Evolutionary conservation across 495 filamentous ascomycete genomes (phyloP).

Genomic region (Xylaria nigripes): DNA sequence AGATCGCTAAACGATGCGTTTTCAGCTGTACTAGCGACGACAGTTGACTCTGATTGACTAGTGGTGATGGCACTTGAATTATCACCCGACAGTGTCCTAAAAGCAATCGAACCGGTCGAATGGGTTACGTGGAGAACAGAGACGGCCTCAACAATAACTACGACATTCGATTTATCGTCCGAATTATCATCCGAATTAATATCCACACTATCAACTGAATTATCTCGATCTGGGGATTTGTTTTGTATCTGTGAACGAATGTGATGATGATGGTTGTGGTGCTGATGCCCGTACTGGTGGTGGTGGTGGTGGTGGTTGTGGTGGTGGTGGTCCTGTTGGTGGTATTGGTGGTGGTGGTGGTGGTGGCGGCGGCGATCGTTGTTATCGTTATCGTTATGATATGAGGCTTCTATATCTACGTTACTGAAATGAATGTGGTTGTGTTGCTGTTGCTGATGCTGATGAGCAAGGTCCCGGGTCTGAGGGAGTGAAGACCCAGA

Average conservation of each 20-base stretch:
- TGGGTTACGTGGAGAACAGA: slow-evolving; percentile 45
- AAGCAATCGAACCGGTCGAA: slow-evolving; percentile 33
- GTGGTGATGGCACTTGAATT: slow-evolving; percentile 11
- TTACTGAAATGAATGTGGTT: slow-evolving; percentile 26
- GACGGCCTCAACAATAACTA: slow-evolving; percentile 40
- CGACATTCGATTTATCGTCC: slow-evolving; percentile 20
- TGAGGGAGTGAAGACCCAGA: slow-evolving; percentile 48
- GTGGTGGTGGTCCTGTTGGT: slow-evolving; percentile 13
- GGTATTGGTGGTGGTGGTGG: slow-evolving; percentile 25
- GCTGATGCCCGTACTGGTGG: slow-evolving; percentile 11
- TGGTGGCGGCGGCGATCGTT: not conserved
- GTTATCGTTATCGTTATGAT: slow-evolving; percentile 8
- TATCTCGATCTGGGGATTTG: slow-evolving; percentile 23
- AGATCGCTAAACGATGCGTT: not conserved
- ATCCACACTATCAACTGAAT: slow-evolving; percentile 13
- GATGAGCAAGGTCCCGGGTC: slow-evolving; percentile 35
- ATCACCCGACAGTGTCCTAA: slow-evolving; percentile 28
- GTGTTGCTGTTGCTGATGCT: slow-evolving; percentile 21
- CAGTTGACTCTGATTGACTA: slow-evolving; percentile 3
- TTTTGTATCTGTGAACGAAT: slow-evolving; percentile 28
- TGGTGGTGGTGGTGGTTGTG: slow-evolving; percentile 18
- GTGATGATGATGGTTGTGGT: slow-evolving; percentile 23
- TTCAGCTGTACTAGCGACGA: slow-evolving; percentile 1
- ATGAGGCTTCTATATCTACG: slow-evolving; percentile 5
- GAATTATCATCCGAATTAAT: slow-evolving; percentile 14